These are phyloP conservation scores for Candida jianshihensis DNA, from an alignment of 805 yeast species.

Conservation along the genomic window DNA sequence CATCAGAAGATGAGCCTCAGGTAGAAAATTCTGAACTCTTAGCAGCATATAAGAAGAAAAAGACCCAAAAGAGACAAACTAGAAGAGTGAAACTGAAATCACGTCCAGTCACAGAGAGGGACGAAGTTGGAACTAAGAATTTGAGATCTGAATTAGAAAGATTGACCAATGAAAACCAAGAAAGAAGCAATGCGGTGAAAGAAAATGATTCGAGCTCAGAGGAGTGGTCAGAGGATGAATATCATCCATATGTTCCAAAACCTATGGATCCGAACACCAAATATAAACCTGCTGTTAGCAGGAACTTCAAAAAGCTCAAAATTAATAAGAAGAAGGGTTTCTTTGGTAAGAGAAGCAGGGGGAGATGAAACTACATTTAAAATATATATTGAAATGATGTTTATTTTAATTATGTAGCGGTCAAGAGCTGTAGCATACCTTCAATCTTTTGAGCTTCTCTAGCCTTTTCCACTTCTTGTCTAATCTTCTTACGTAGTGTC, in stretches of 20 bases:
- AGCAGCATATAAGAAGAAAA: conserved; percentile 21
- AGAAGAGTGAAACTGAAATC: conserved; percentile 21
- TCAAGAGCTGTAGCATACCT: conserved; percentile 88
- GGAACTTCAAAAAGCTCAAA: conserved; percentile 46
- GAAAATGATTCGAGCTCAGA: conserved; percentile 18
- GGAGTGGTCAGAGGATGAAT: conserved; percentile 9
- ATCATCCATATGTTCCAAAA: conserved; percentile 5
- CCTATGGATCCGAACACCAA: conserved; percentile 26
- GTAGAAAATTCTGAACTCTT: conserved; percentile 12
- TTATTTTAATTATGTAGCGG: conserved; percentile 30
- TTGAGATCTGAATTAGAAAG: conserved; percentile 15
- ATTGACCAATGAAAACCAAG: conserved; percentile 4
- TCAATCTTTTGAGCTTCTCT: conserved; percentile 83
- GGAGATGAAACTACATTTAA: conserved; percentile 1
- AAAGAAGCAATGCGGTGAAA: conserved; percentile 15
- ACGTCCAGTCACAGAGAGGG: conserved; percentile 22
- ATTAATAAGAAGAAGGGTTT: conserved; percentile 36
- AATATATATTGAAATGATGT: not conserved
- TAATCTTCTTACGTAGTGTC: conserved; percentile 54
- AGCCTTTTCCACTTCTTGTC: conserved; percentile 66
- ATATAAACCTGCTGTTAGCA: conserved; percentile 21
- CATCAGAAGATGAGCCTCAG: conserved; percentile 2
- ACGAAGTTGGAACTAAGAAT: conserved; percentile 24
- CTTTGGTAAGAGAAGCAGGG: conserved; percentile 31
- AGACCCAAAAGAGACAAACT: conserved; percentile 27